Conservation (phyloP, 331 rosid species). For the Acacia pycnantha region DNA sequence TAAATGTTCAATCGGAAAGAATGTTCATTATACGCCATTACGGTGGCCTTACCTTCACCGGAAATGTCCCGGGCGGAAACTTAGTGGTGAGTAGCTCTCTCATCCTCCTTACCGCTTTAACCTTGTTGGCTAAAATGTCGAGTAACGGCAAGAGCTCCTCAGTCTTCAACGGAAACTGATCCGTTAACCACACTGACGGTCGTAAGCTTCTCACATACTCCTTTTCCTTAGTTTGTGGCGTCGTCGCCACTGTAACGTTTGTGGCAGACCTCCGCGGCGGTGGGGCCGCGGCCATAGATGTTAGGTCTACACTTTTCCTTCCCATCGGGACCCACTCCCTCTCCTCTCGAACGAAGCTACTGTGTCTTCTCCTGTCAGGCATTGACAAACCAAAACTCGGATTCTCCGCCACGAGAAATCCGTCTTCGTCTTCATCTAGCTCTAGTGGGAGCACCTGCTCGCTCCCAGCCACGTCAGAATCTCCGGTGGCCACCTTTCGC, state of each 20-base stretch:
- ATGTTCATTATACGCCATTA: neutral
- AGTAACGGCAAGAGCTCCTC: conserved; percentile 87
- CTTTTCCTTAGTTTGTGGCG: conserved; percentile 69
- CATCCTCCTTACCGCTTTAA: conserved; percentile 87
- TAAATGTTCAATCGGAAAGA: too few species aligned
- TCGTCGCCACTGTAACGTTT: conserved; percentile 23
- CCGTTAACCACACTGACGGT: conserved; percentile 96
- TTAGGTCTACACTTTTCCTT: conserved; percentile 79
- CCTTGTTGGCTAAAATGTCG: conserved; percentile 86
- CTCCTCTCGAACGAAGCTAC: conserved; percentile 88
- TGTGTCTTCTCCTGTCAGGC: conserved; percentile 69
- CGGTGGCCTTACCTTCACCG: conserved; percentile 75
- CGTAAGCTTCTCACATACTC: conserved; percentile 74
- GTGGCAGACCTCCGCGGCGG: conserved; percentile 48
- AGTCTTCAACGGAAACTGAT: conserved; percentile 87
- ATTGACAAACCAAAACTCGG: conserved; percentile 58
- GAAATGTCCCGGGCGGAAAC: conserved; percentile 90
- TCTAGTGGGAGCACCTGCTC: conserved; percentile 80
- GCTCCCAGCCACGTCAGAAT: conserved; percentile 62
- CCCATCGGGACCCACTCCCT: conserved; percentile 71
- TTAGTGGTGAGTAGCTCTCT: conserved; percentile 90
- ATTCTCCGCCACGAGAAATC: conserved; percentile 81
- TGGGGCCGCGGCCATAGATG: conserved; percentile 29
- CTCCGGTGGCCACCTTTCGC: conserved; percentile 55
- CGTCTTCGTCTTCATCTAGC: conserved; percentile 93